Evolutionary conservation across 2,329 filamentous ascomycete species (phyloP), one percentile per base, ranked within the genome.

Genomic region (Sphaerulina musiva): DNA sequence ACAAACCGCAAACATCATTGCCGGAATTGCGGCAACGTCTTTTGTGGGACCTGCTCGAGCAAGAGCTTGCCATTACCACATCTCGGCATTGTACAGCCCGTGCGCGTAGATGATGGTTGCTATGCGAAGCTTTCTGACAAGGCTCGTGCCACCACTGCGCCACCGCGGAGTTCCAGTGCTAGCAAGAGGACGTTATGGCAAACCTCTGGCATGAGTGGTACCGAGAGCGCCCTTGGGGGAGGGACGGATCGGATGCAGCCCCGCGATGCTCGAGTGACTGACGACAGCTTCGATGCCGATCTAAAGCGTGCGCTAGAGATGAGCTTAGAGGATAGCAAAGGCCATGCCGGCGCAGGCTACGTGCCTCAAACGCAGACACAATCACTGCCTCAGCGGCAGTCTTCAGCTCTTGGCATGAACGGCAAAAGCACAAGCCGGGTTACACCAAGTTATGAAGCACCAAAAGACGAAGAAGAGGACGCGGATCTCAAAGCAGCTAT

Each of bases 1-100:
- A 98, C 92, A 53, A 98, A 98, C 71, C 85, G 93, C 66, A 98
- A 97, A 70, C 93, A 98, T 69, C 93, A 98, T 71, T 98, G 93
- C 68, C 85, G 93, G 61, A 98, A 98, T 71, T 98, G 93, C 67
- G 93, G 93, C 48, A 95, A 93, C 72, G 93, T 95, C 66, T 98
- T 98, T 70, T 95, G 95, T 68, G 89, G 92, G 60, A 85, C 93
- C 65, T 98, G 93, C 69, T 97, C 92, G 11, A 85, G 83, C 75
- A 97, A 97, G 74, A 83, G 80, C 20, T 80, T 95, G 40, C 86
- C 93, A 4, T 76, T 98, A 12, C 92, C 93, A 11, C 93, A 97
- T 69, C 80, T 98, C 11, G 93, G 93, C 57, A 97, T 98, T 60
- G 75, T 90, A 67, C 86, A 95, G 59, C 82, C 93, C 2, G 93